Percentiles rank a stretch among this genome's conserved stretches.
Conservation (phyloP, 139 green algal species). For the Haematococcus lacustris region DNA sequence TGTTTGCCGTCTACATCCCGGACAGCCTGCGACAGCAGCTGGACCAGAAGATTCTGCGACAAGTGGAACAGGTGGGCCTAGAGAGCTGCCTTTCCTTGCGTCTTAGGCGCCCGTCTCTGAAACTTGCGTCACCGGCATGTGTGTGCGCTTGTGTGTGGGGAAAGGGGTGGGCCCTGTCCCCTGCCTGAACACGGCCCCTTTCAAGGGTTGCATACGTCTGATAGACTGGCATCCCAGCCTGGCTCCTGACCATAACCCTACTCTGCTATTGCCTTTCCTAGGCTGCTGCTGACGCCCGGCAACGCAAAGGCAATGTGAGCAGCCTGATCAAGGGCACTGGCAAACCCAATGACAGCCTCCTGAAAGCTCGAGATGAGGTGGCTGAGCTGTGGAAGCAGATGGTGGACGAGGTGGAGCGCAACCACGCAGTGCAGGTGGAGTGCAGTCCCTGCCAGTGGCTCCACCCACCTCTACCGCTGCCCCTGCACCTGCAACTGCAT, state of each 20-base stretch:
- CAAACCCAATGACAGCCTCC: slow-evolving; percentile 17
- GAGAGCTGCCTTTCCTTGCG: too few species aligned
- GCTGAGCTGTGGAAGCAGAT: slow-evolving; percentile 35
- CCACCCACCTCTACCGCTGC: too few species aligned
- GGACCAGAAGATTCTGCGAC: slow-evolving; percentile 43
- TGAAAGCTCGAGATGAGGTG: slow-evolving; percentile 27
- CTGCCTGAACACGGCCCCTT: too few species aligned
- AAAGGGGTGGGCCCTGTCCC: too few species aligned
- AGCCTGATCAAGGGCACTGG: slow-evolving; percentile 27
- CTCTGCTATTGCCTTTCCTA: too few species aligned
- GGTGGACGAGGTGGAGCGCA: slow-evolving; percentile 49
- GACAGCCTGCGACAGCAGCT: slow-evolving; percentile 34
- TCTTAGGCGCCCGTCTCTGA: neutral
- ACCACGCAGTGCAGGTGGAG: slow-evolving; percentile 37
- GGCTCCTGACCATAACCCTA: too few species aligned
- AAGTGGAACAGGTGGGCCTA: slow-evolving; percentile 39
- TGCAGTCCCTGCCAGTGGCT: too few species aligned
- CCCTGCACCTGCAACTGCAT: neutral
- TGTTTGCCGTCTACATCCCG: slow-evolving; percentile 45
- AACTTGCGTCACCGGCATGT: too few species aligned
- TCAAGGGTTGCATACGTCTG: too few species aligned
- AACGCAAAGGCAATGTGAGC: slow-evolving; percentile 27
- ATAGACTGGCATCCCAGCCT: too few species aligned
- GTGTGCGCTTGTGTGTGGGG: too few species aligned
- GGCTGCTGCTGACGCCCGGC: slow-evolving; percentile 30